A percentile compares a stretch with the other conserved stretches of the same genome.
phyloP scores from a whole-genome alignment of 2,329 filamentous ascomycete genomes.

The Fonsecaea multimorphosa region DNA sequence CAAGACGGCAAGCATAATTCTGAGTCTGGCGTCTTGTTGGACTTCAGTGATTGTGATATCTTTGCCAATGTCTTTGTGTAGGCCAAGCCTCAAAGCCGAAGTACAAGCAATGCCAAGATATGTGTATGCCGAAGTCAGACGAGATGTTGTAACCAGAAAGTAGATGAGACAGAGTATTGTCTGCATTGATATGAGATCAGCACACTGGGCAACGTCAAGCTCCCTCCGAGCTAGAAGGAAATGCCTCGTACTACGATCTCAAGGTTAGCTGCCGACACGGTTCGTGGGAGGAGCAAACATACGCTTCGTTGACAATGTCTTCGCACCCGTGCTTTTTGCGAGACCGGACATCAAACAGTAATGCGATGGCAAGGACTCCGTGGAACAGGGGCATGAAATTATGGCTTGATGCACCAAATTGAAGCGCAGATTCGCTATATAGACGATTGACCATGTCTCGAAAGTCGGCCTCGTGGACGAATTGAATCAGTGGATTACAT shows the following conservation, averaged over 20 bases:
- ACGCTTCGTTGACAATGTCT: slow-evolving; percentile 29
- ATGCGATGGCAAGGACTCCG: slow-evolving; percentile 30
- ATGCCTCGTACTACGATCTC: slow-evolving; percentile 23
- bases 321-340: slow-evolving; percentile 33
- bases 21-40: slow-evolving; percentile 24
- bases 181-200: slow-evolving; percentile 33
- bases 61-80: slow-evolving; percentile 27
- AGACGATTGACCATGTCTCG: slow-evolving; percentile 30
- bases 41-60: slow-evolving; percentile 16
- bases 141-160: slow-evolving; percentile 35
- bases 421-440: slow-evolving; percentile 23
- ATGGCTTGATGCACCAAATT: slow-evolving; percentile 15
- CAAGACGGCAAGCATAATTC: slow-evolving; percentile 30
- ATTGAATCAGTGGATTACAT: slow-evolving; percentile 32
- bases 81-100: slow-evolving; percentile 30
- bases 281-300: neutral
- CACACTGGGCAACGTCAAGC: slow-evolving; percentile 30
- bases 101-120: slow-evolving; percentile 34
- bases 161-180: slow-evolving; percentile 27
- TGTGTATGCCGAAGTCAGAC: slow-evolving; percentile 31
- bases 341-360: slow-evolving; percentile 23
- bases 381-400: slow-evolving; percentile 33
- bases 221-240: slow-evolving; percentile 24
- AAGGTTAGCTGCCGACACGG: slow-evolving; percentile 7
- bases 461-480: slow-evolving; percentile 31